Conservation (phyloP, 192 early-diverging fungal species). For the Pilobolus umbonatus region DNA sequence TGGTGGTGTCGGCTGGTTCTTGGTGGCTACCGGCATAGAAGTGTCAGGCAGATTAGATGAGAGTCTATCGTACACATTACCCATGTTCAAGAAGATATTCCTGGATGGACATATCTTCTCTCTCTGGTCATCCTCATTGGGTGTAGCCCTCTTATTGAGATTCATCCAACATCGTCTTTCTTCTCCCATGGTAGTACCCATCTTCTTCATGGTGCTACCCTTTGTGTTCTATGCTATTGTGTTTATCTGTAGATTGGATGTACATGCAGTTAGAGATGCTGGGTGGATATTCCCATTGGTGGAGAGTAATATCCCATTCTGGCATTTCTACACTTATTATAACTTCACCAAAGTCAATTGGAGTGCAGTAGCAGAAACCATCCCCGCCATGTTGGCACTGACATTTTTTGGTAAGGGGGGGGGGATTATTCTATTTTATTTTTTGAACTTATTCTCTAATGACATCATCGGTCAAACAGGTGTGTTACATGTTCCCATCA, state of each 20-base stretch:
- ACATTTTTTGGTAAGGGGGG: constrained; percentile 86
- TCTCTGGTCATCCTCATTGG: constrained; percentile 77
- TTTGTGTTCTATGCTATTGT: constrained; percentile 69
- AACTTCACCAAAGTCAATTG: constrained; percentile 64
- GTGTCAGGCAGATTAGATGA: constrained; percentile 63
- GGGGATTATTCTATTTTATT: neutral
- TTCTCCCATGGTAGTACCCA: constrained; percentile 81
- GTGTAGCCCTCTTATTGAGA: constrained; percentile 66
- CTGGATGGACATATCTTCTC: constrained; percentile 53
- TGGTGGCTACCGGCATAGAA: constrained; percentile 89
- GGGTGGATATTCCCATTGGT: constrained; percentile 87
- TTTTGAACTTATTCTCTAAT: no score
- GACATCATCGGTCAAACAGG: constrained; percentile 29
- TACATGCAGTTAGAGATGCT: constrained; percentile 59
- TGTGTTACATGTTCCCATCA: constrained; percentile 96
- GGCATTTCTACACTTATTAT: constrained; percentile 84
- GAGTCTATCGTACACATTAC: constrained; percentile 51
- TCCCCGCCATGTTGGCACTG: constrained; percentile 90
- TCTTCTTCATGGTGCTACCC: constrained; percentile 84
- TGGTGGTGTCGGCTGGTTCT: constrained; percentile 92
- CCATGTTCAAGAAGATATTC: constrained; percentile 64
- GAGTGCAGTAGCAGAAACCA: constrained; percentile 56
- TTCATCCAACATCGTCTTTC: constrained; percentile 56
- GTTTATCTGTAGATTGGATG: constrained; percentile 50
- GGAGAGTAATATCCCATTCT: constrained; percentile 71